Percentiles rank a stretch among this genome's conserved stretches.
Conservation (phyloP, 1,284 basidiomycete genomes). For the Ganoderma lucidum region DNA sequence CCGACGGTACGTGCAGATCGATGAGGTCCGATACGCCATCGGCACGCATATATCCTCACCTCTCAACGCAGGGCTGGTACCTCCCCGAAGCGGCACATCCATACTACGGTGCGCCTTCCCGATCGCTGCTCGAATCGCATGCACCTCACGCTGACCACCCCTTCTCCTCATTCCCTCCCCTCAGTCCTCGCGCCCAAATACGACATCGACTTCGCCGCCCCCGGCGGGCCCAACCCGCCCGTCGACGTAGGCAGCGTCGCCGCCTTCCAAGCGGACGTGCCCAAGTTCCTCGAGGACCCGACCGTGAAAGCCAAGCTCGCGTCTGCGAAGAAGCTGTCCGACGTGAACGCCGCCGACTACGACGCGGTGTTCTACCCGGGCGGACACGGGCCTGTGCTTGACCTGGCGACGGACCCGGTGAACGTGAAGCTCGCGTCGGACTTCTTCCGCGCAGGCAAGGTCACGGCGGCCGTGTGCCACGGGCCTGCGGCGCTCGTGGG, state of each 20-base stretch:
- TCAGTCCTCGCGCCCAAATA: slow-evolving; percentile 59
- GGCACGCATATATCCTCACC: slow-evolving; percentile 4
- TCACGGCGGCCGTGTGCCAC: slow-evolving; percentile 78
- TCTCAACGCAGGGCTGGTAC: slow-evolving; percentile 65
- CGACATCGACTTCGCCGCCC: slow-evolving; percentile 75
- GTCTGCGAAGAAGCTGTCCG: slow-evolving; percentile 66
- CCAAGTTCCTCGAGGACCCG: slow-evolving; percentile 66
- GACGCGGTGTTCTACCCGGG: slow-evolving; percentile 83
- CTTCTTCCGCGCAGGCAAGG: slow-evolving; percentile 70
- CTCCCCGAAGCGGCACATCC: slow-evolving; percentile 84
- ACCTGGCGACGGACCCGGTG: slow-evolving; percentile 64
- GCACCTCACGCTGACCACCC: not conserved
- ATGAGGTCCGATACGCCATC: not conserved
- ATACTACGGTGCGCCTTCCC: slow-evolving; percentile 57
- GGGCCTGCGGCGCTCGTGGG: slow-evolving; percentile 70
- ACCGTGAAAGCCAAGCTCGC: slow-evolving; percentile 66
- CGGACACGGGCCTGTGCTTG: slow-evolving; percentile 78
- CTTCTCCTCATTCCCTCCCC: not conserved
- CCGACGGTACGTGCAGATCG: slow-evolving; percentile 54
- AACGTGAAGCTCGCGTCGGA: slow-evolving; percentile 68
- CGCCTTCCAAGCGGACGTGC: slow-evolving; percentile 64
- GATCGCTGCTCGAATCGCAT: not conserved
- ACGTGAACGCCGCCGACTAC: slow-evolving; percentile 68
- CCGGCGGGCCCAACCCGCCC: slow-evolving; percentile 77
- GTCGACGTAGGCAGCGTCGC: slow-evolving; percentile 70